These are phyloP conservation scores for Salix koriyanagi DNA, from an alignment of 345 rosid species.

Conservation along the genomic window DNA sequence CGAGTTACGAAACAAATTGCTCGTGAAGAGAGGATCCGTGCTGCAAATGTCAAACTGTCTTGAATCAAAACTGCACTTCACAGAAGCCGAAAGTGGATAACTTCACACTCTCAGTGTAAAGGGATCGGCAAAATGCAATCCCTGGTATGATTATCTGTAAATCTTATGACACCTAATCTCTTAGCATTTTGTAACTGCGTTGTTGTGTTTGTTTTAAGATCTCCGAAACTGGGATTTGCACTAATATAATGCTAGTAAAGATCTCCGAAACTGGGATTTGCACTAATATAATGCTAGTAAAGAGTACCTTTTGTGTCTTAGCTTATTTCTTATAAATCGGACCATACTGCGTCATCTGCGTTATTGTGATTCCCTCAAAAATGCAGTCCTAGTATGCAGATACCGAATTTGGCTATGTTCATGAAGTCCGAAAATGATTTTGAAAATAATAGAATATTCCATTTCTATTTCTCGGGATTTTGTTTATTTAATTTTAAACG, in stretches of 20 bases:
- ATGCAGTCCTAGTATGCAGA: not conserved
- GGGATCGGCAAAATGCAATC: conserved; percentile 22
- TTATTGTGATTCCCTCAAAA: not conserved
- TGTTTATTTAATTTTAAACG: too few species aligned
- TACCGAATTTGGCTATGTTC: too few species aligned
- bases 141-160: conserved; percentile 29
- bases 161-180: conserved; percentile 11
- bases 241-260: conserved; percentile 17
- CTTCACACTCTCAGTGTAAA: conserved; percentile 21
- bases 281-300: conserved; percentile 16
- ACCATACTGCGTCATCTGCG: not conserved
- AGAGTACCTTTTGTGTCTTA: not conserved
- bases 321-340: not conserved
- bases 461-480: too few species aligned
- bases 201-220: conserved; percentile 17
- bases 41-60: not conserved
- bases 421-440: too few species aligned
- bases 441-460: too few species aligned
- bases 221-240: conserved; percentile 18
- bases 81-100: conserved; percentile 13
- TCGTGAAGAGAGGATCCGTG: conserved; percentile 28
- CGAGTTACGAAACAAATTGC: conserved; percentile 86
- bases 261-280: conserved; percentile 17
- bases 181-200: conserved; percentile 10
- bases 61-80: conserved; percentile 11